A percentile compares a stretch with the other conserved stretches of the same genome.
These are phyloP conservation scores for Chimonanthus salicifolius DNA, from an alignment of 164 flowering plant genomes.

Conservation along the genomic window DNA sequence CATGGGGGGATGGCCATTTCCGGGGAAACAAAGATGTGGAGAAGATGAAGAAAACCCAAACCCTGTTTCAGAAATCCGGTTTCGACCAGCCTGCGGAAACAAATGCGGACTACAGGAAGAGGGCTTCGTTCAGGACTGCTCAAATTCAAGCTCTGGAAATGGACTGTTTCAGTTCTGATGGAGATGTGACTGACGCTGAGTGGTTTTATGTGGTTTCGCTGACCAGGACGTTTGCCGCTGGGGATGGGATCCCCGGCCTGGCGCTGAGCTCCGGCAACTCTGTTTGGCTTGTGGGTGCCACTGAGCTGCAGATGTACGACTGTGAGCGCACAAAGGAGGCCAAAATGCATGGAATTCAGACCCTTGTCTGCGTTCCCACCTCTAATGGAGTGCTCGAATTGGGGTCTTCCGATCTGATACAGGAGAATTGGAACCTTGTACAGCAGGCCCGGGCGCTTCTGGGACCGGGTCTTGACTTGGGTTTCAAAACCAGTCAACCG, in stretches of 20 bases:
- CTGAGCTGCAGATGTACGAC: constrained; percentile 26
- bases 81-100: constrained; percentile 3
- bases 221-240: constrained; percentile 34
- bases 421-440: constrained; percentile 35
- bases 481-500: neutral
- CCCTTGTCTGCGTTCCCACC: constrained; percentile 52
- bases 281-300: constrained; percentile 46
- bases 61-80: neutral
- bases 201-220: constrained; percentile 73
- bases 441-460: constrained; percentile 42
- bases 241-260: constrained; percentile 37
- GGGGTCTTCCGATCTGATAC: constrained; percentile 44
- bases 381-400: constrained; percentile 48
- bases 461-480: neutral
- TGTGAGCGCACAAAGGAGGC: constrained; percentile 61
- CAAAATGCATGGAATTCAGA: constrained; percentile 47
- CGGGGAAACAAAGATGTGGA: constrained; percentile 28
- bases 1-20: constrained; percentile 79
- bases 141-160: constrained; percentile 20
- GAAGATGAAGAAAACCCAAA: neutral
- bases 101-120: constrained; percentile 9
- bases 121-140: constrained; percentile 18
- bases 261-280: constrained; percentile 34
- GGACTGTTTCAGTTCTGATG: constrained; percentile 18
- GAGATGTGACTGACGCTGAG: constrained; percentile 44